Evolutionary conservation across 352 stramenopile genomes (phyloP).

Genomic region (Stramenopiles sp.): DNA sequence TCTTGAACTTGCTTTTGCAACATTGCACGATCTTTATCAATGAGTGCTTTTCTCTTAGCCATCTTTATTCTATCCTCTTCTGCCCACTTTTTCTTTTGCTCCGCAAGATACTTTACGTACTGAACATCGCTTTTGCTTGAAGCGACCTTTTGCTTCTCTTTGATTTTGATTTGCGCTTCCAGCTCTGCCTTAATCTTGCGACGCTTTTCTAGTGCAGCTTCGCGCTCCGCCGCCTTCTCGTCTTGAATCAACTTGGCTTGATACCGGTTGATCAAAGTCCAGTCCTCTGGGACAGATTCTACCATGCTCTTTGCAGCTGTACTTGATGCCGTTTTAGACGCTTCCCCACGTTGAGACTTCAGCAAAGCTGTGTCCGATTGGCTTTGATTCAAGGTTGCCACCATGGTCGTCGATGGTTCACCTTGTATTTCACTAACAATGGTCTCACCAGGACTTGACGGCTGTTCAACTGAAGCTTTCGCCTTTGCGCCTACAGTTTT

Average conservation of each 20-base stretch:
- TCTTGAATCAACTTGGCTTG: background rate
- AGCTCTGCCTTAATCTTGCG: background rate
- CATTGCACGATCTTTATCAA: background rate
- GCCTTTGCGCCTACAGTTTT: background rate
- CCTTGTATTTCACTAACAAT: background rate
- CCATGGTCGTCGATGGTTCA: background rate
- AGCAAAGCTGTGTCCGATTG: background rate
- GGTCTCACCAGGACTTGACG: background rate
- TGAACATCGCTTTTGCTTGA: background rate
- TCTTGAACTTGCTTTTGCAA: background rate
- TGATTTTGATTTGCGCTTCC: background rate
- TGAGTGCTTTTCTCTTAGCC: background rate
- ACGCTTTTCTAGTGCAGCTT: background rate
- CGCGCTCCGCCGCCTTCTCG: background rate
- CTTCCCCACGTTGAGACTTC: background rate
- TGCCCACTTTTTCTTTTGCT: background rate
- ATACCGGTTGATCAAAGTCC: background rate
- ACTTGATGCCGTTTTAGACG: background rate
- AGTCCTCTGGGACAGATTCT: background rate
- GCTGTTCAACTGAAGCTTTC: background rate
- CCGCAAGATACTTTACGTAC: background rate
- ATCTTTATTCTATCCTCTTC: background rate
- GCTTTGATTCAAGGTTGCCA: background rate
- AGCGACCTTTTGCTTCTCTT: background rate
- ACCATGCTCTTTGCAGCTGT: background rate